phyloP scores from a whole-genome alignment of 495 filamentous ascomycete species.

The Baudoinia panamericana region DNA sequence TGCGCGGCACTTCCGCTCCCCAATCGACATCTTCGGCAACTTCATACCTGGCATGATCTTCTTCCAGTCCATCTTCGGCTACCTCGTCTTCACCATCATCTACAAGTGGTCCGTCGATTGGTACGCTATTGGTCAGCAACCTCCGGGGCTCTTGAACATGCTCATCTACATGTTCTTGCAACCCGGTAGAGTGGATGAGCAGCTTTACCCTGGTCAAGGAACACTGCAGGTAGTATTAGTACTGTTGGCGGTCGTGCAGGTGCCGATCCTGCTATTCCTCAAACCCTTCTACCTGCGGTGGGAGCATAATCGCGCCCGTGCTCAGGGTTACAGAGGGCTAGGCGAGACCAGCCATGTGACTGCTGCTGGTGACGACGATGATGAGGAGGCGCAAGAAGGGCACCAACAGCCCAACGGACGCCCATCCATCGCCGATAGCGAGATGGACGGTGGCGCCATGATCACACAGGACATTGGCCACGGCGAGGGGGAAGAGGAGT shows the following conservation, averaged over 20 bases:
- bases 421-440: slow-evolving; percentile 62
- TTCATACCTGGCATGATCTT: slow-evolving; percentile 98
- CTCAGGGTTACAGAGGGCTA: slow-evolving; percentile 80
- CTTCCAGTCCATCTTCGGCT: slow-evolving; percentile 98
- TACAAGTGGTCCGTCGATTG: slow-evolving; percentile 97
- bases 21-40: slow-evolving; percentile 91
- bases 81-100: slow-evolving; percentile 82
- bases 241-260: slow-evolving; percentile 71
- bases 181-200: slow-evolving; percentile 58
- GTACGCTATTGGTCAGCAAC: slow-evolving; percentile 47
- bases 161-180: slow-evolving; percentile 98
- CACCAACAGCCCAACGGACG: slow-evolving; percentile 47
- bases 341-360: slow-evolving; percentile 77
- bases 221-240: slow-evolving; percentile 63
- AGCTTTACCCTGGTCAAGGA: slow-evolving; percentile 64
- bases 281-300: slow-evolving; percentile 89
- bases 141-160: slow-evolving; percentile 92
- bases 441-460: slow-evolving; percentile 72
- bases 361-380: slow-evolving; percentile 77
- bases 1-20: slow-evolving; percentile 81
- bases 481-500: slow-evolving; percentile 60
- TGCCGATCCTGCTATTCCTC: slow-evolving; percentile 81
- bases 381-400: slow-evolving; percentile 48
- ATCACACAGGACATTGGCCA: slow-evolving; percentile 71
- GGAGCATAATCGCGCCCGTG: slow-evolving; percentile 82